Evolutionary conservation across 306 rosid species (phyloP), one percentile per base, ranked within the genome.

Genomic region (Inga leiocalycina): DNA sequence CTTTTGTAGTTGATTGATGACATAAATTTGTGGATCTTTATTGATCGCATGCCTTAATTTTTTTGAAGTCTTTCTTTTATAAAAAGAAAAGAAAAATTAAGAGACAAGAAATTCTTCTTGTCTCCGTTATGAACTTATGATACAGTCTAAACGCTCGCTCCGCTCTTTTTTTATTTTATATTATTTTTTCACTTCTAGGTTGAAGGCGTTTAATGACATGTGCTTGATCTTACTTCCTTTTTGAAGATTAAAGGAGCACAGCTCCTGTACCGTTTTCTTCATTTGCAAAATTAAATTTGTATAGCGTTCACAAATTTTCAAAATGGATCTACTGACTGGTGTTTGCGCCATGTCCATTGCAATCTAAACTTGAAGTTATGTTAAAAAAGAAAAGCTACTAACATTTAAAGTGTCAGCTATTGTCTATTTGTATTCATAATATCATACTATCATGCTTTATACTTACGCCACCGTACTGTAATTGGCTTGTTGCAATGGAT

Each of bases 1-100:
- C 37, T 19, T 43, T 70, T 80, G 65, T 34, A 32, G 35, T 46
- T 73, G 39, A 70, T 71, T 41, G 75, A 22, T 76, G 41, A 22
- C 48, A 61, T 72, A 79, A 51, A 49, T 70, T 80, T 70, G 71
- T 54, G 22, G 44, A 65, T 81, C 45, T 70, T 13, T 0, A 49
- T 56, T 20, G 79, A 34, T 75, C 5, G 48, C 13, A 54, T 35
- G 32, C 20, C 67, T 52, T 52, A 17, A 34, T 0, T 30, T 51
- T 30, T 32, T 20, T 3, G 2, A 10, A 9, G 16, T 54, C 35
- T 71, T 20, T 68, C 20, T 68, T 54, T 19, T 54, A 17, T 5
- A 6, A 6, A 17, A 54, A 19, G 14, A 35, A 35, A 32, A 66
- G 3, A 48, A 17, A 66, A 66, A 5, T 39, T 16, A 68, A 35